Percentiles rank a stretch among this genome's conserved stretches.
phyloP scores from a whole-genome alignment of 73 alveolate genomes.

The Stentor roeselii region DNA sequence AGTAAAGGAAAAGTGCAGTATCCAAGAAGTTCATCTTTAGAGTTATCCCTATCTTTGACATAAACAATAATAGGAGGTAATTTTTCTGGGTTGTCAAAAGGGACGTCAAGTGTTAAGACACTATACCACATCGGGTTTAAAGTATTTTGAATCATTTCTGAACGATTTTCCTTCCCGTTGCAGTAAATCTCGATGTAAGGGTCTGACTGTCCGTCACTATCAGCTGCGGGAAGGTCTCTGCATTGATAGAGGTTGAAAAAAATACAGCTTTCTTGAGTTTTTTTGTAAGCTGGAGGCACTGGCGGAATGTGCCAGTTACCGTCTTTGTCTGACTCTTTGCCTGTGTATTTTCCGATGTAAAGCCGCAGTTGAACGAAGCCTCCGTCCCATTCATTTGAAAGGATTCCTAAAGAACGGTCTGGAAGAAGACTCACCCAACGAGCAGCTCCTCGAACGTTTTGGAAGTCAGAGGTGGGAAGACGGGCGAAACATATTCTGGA shows the following conservation, averaged over 20 bases:
- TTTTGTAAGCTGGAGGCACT: constrained; percentile 34
- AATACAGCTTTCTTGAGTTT: constrained; percentile 23
- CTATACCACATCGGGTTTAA: constrained; percentile 61
- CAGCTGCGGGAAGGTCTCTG: constrained; percentile 86
- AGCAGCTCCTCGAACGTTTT: constrained; percentile 38
- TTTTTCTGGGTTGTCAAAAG: constrained; percentile 31
- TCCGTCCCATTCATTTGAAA: constrained; percentile 46
- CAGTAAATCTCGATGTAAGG: constrained; percentile 68
- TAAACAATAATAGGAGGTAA: constrained; percentile 60
- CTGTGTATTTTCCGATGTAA: constrained; percentile 32
- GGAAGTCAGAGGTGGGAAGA: constrained; percentile 44
- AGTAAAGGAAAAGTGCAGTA: constrained; percentile 53
- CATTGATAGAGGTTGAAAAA: constrained; percentile 76
- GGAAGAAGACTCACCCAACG: constrained; percentile 53
- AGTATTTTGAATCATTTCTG: constrained; percentile 34
- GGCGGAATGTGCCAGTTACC: constrained; percentile 33
- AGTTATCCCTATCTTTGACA: constrained; percentile 45
- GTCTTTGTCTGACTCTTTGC: constrained; percentile 30
- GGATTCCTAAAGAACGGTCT: constrained; percentile 51
- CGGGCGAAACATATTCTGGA: constrained; percentile 53
- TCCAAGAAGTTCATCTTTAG: constrained; percentile 59
- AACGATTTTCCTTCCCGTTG: constrained; percentile 31
- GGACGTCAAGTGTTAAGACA: constrained; percentile 38
- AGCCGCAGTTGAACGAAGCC: constrained; percentile 55
- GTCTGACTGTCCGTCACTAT: constrained; percentile 80